phyloP scores from a whole-genome alignment of 2,329 filamentous ascomycete species.

The Aspergillus intermedius region DNA sequence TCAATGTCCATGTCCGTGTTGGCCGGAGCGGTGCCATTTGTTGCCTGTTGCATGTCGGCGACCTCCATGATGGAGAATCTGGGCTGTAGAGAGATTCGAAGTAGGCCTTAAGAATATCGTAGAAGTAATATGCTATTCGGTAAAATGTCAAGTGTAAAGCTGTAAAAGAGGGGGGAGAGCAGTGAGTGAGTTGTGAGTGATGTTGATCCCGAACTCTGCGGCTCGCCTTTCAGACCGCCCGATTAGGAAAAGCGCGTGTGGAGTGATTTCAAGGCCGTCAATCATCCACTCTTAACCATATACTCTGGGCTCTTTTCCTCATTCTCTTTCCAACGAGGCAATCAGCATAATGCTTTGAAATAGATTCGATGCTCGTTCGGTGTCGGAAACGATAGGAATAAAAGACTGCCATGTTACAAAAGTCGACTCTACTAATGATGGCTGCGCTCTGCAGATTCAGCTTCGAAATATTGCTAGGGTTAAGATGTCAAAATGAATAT shows the following conservation, averaged over 20 bases:
- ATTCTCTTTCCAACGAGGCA: too few relatives aligned
- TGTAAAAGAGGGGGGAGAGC: not conserved
- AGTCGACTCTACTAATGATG: too few relatives aligned
- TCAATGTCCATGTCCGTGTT: slow-evolving; percentile 60
- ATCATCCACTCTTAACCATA: too few relatives aligned
- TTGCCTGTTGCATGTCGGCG: slow-evolving; percentile 1
- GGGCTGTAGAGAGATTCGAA: not conserved
- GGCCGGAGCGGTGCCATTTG: slow-evolving; percentile 1
- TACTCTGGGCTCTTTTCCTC: too few relatives aligned
- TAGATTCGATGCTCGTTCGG: too few relatives aligned
- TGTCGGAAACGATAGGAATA: too few relatives aligned
- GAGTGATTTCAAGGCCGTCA: not conserved
- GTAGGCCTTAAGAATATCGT: not conserved
- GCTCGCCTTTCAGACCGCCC: not conserved
- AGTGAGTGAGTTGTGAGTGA: not conserved
- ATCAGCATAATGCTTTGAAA: too few relatives aligned
- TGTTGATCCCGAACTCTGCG: not conserved
- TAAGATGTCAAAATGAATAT: too few relatives aligned
- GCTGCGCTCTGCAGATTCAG: too few relatives aligned
- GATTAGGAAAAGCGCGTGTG: slow-evolving; percentile 1
- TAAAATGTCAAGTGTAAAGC: not conserved
- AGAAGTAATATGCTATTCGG: not conserved
- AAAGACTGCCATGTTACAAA: too few relatives aligned
- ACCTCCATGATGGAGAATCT: slow-evolving; percentile 4
- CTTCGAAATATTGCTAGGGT: too few relatives aligned